A percentile compares a stretch with the other conserved stretches of the same genome.
Evolutionary conservation across 2,329 filamentous ascomycete species (phyloP).

Genomic region (Esteya vermicola): DNA sequence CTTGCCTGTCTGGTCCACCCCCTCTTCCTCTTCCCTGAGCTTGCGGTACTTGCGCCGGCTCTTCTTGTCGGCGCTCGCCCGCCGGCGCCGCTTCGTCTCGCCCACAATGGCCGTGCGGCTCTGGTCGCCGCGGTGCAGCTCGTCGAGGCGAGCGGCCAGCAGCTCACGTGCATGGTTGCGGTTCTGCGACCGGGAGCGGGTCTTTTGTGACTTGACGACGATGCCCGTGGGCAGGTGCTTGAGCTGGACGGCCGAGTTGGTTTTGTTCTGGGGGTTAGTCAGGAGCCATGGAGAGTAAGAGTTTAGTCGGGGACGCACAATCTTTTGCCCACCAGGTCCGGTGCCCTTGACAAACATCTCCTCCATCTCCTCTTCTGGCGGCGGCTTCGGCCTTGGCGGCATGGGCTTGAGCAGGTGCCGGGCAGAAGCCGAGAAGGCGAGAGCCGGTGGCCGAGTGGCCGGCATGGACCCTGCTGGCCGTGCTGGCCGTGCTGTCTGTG

Average conservation of each 20-base stretch:
- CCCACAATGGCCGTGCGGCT: conserved; percentile 53
- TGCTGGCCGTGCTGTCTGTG: too few species aligned
- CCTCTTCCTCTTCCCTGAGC: conserved; percentile 18
- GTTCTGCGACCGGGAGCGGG: conserved; percentile 75
- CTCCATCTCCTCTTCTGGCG: conserved; percentile 65
- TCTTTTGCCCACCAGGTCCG: conserved; percentile 91
- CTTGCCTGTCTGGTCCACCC: conserved; percentile 4
- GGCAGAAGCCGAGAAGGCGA: background rate
- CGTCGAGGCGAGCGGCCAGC: conserved; percentile 62
- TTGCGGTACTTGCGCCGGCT: conserved; percentile 62
- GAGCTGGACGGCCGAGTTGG: conserved; percentile 83
- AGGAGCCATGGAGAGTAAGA: background rate
- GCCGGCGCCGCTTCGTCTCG: conserved; percentile 49
- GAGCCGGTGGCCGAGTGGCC: too few species aligned
- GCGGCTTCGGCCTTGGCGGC: conserved; percentile 58
- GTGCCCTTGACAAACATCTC: conserved; percentile 82
- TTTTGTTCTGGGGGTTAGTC: conserved; percentile 60
- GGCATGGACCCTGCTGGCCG: too few species aligned
- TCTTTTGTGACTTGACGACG: conserved; percentile 88
- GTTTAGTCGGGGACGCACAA: conserved; percentile 50
- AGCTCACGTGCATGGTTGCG: conserved; percentile 69
- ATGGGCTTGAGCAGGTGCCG: conserved; percentile 38
- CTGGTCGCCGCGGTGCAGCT: conserved; percentile 54
- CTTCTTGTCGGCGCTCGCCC: conserved; percentile 71
- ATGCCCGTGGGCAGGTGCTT: conserved; percentile 82